Conservation (phyloP, 2,329 filamentous ascomycete species). For the Emmonsiellopsis sp. region DNA sequence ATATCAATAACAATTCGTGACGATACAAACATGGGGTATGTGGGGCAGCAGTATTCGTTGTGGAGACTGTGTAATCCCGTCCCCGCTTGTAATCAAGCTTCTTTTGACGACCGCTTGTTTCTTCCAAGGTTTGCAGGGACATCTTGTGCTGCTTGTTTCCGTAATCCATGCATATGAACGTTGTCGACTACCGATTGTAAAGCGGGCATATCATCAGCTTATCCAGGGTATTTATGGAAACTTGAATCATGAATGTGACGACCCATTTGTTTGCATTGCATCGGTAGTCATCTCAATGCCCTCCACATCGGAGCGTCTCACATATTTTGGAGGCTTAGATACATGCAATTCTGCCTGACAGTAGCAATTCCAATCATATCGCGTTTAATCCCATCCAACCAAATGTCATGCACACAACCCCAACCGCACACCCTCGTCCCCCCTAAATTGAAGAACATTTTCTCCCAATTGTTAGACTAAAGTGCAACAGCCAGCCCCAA, state of each 20-base stretch:
- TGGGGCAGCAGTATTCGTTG: background rate
- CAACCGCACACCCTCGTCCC: too few species aligned
- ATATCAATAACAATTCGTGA: too few species aligned
- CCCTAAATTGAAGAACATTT: background rate
- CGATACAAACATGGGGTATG: background rate
- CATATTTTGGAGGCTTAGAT: too few species aligned
- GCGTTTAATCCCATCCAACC: too few species aligned
- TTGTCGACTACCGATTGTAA: too few species aligned
- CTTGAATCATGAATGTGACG: background rate
- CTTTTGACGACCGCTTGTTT: background rate
- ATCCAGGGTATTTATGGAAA: too few species aligned
- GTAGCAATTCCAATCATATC: too few species aligned
- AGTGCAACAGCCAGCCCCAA: constrained; percentile 18
- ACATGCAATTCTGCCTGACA: too few species aligned
- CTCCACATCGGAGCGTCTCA: background rate
- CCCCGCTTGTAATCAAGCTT: background rate
- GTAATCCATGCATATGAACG: too few species aligned
- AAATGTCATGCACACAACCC: too few species aligned
- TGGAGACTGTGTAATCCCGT: background rate
- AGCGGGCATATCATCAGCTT: too few species aligned
- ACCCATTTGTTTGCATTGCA: background rate
- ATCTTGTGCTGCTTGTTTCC: too few species aligned
- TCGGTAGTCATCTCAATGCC: background rate
- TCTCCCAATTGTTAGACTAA: constrained; percentile 1
- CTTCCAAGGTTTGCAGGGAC: background rate